Evolutionary conservation across 371 early-diverging fungal species (phyloP).

Genomic region (Rhizomucor miehei): DNA sequence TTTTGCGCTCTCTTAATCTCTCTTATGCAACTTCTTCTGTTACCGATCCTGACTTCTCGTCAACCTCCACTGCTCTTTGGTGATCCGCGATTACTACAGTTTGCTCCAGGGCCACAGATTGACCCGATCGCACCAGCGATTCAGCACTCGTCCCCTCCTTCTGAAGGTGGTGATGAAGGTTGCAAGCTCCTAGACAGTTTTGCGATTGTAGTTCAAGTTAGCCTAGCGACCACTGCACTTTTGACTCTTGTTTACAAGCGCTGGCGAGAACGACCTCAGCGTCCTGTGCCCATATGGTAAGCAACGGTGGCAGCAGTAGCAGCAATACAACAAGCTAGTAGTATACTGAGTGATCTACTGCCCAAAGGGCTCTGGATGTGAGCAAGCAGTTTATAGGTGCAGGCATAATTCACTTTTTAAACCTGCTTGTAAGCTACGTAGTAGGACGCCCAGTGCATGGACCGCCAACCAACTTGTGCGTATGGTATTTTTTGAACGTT

Average conservation of each 20-base stretch:
- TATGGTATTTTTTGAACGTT: conserved; percentile 64
- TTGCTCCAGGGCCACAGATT: not conserved
- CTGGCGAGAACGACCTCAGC: conserved; percentile 54
- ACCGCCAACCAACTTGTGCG: conserved; percentile 51
- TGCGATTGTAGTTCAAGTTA: conserved; percentile 57
- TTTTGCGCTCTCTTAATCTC: too few species aligned
- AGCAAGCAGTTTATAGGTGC: conserved; percentile 65
- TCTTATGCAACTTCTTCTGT: not conserved
- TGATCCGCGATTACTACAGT: not conserved
- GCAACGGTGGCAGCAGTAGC: not conserved
- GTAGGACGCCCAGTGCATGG: conserved; percentile 36
- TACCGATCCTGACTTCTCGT: not conserved
- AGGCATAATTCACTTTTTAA: conserved; percentile 55
- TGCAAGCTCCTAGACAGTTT: conserved; percentile 60
- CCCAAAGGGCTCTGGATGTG: conserved; percentile 61
- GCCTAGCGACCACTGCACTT: conserved; percentile 53
- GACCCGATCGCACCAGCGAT: too few species aligned
- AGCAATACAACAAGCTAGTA: not conserved
- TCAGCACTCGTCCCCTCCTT: too few species aligned
- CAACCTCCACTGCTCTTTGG: not conserved
- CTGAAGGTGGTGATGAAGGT: not conserved
- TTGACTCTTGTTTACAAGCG: conserved; percentile 56
- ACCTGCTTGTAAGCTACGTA: conserved; percentile 51
- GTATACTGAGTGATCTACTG: too few species aligned
- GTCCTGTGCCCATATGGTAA: conserved; percentile 60